These are phyloP conservation scores for Pythium aristosporum DNA, from an alignment of 352 stramenopile species.

Conservation along the genomic window DNA sequence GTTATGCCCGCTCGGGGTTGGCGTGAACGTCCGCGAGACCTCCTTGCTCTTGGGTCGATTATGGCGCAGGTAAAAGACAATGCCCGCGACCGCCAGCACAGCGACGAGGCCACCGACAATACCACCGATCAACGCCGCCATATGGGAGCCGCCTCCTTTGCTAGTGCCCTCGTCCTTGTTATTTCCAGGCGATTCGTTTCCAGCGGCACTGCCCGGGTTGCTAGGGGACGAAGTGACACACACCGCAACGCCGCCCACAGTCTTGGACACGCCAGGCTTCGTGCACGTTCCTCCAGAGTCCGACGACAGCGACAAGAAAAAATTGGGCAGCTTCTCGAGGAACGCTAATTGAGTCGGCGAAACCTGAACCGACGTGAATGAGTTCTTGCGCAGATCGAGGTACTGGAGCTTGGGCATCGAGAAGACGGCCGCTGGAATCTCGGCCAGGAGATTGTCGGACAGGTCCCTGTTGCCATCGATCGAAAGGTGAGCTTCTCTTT, in stretches of 20 bases:
- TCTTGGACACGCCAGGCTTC: conserved; percentile 9
- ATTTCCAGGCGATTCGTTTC: background rate
- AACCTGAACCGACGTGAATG: conserved; percentile 43
- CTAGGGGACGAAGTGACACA: conserved; percentile 25
- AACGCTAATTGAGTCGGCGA: conserved; percentile 32
- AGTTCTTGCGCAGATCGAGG: conserved; percentile 50
- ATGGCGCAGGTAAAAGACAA: conserved; percentile 14
- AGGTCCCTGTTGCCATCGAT: conserved; percentile 37
- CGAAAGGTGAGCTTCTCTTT: background rate
- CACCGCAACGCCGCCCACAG: conserved; percentile 36
- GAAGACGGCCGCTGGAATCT: conserved; percentile 49
- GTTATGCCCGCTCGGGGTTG: conserved; percentile 2
- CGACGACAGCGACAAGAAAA: conserved; percentile 43
- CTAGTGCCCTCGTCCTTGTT: conserved; percentile 16
- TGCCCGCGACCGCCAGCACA: conserved; percentile 25
- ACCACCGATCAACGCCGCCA: conserved; percentile 35
- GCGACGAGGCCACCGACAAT: conserved; percentile 39
- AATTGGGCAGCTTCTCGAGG: conserved; percentile 33
- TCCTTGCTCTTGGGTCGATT: background rate
- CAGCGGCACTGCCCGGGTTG: background rate
- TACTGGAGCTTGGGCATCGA: conserved; percentile 40
- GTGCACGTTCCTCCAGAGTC: conserved; percentile 27
- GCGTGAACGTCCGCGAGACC: conserved; percentile 22
- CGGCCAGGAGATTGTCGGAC: conserved; percentile 49
- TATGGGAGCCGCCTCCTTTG: conserved; percentile 24